These are phyloP conservation scores for Fusarium lyarnte DNA, from an alignment of 2,329 filamentous ascomycete species.

Conservation along the genomic window DNA sequence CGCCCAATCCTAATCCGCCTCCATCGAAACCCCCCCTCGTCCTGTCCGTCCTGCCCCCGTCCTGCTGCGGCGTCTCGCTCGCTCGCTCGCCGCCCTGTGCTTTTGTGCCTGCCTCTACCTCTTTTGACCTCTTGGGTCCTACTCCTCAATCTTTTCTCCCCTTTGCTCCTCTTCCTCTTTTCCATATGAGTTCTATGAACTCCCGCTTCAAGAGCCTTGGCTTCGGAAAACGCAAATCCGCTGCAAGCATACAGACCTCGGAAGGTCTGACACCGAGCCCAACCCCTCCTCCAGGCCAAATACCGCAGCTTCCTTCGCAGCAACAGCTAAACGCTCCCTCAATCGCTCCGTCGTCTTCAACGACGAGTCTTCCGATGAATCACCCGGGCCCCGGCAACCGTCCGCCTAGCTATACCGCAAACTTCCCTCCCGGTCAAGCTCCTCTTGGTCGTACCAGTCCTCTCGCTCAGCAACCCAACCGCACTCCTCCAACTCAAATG, in stretches of 20 bases:
- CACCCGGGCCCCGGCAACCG: constrained; percentile 67
- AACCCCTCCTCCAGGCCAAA: constrained; percentile 57
- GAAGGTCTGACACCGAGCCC: constrained; percentile 50
- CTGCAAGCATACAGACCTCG: constrained; percentile 65
- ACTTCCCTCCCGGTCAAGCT: constrained; percentile 60
- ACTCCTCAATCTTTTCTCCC: constrained; percentile 39
- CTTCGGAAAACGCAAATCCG: constrained; percentile 82
- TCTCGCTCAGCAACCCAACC: constrained; percentile 57
- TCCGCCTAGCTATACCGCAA: constrained; percentile 71
- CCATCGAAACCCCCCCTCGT: constrained; percentile 31
- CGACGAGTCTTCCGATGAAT: constrained; percentile 67
- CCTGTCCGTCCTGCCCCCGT: constrained; percentile 33
- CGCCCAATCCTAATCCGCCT: constrained; percentile 33
- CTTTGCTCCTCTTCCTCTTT: constrained; percentile 43
- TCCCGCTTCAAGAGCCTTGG: constrained; percentile 81
- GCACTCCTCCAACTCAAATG: constrained; percentile 69
- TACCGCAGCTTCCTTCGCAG: constrained; percentile 59
- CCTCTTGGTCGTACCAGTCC: constrained; percentile 65
- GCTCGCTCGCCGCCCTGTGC: constrained; percentile 32
- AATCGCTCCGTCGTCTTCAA: constrained; percentile 55
- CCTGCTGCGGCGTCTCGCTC: constrained; percentile 37
- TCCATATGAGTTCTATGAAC: constrained; percentile 80
- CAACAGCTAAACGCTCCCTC: constrained; percentile 53
- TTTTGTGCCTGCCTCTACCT: constrained; percentile 35
- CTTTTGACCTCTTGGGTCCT: constrained; percentile 39